These are phyloP conservation scores for Neopestalotiopsis sp. DNA, from an alignment of 2,329 filamentous ascomycete species.

Conservation along the genomic window DNA sequence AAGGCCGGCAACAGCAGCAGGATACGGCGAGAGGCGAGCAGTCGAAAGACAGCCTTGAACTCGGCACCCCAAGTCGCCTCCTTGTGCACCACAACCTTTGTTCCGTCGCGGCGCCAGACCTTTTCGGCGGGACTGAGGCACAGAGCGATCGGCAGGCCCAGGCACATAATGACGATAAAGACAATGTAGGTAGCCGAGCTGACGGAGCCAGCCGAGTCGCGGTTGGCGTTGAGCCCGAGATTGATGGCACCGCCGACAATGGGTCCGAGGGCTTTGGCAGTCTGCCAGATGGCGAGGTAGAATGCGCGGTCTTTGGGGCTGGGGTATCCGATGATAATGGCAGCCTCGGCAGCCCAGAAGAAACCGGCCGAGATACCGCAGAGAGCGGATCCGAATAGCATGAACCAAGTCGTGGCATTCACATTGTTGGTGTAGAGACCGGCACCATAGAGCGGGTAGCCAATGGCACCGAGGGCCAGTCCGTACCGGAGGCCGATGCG, in stretches of 20 bases:
- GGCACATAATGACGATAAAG: slow-evolving; percentile 38
- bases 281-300: slow-evolving; percentile 58
- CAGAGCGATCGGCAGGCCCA: slow-evolving; percentile 37
- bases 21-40: slow-evolving; percentile 32
- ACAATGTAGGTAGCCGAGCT: slow-evolving; percentile 35
- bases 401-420: slow-evolving; percentile 65
- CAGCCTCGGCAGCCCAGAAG: slow-evolving; percentile 72
- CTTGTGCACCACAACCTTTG: slow-evolving; percentile 30
- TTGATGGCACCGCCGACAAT: slow-evolving; percentile 57
- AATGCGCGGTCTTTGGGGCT: slow-evolving; percentile 64
- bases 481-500: slow-evolving; percentile 43
- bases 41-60: slow-evolving; percentile 33
- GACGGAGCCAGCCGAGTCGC: slow-evolving; percentile 27
- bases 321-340: slow-evolving; percentile 68
- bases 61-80: slow-evolving; percentile 32
- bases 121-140: slow-evolving; percentile 36
- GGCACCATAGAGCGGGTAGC: slow-evolving; percentile 68
- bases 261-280: slow-evolving; percentile 44
- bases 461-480: slow-evolving; percentile 52
- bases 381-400: slow-evolving; percentile 64
- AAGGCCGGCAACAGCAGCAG: slow-evolving; percentile 37
- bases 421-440: slow-evolving; percentile 70
- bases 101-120: slow-evolving; percentile 37
- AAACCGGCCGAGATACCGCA: slow-evolving; percentile 68
- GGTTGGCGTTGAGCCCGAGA: slow-evolving; percentile 47